A percentile compares a stretch with the other conserved stretches of the same genome.
Conservation (phyloP, 2,329 filamentous ascomycete species). For the Myotisia sp. region DNA sequence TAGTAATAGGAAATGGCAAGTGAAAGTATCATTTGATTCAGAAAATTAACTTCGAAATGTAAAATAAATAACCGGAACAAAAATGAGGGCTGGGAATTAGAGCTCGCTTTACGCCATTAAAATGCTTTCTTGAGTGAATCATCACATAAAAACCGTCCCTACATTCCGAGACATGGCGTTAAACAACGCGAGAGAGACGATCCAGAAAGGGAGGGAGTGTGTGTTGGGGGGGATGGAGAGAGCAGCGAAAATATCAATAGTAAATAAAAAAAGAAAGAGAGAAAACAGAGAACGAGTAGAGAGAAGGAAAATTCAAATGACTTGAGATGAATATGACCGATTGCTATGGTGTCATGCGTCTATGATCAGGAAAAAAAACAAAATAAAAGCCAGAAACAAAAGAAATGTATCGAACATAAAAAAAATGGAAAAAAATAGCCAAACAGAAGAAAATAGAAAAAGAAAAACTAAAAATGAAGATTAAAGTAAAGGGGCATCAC, state of each 20-base stretch:
- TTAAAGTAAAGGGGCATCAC: not conserved
- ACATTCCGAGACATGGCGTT: too few relatives aligned
- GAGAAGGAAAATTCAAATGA: slow-evolving; percentile 2
- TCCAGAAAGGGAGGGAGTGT: not conserved
- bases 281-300: not conserved
- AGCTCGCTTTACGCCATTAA: slow-evolving; percentile 6
- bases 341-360: too few relatives aligned
- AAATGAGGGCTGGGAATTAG: too few relatives aligned
- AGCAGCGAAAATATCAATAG: not conserved
- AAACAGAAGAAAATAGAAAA: not conserved
- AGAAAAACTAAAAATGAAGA: not conserved
- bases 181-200: too few relatives aligned
- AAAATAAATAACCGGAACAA: not conserved
- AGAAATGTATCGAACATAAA: not conserved
- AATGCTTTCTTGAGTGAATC: slow-evolving; percentile 10
- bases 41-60: not conserved
- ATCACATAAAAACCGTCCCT: too few relatives aligned
- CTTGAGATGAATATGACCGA: too few relatives aligned
- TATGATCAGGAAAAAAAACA: not conserved
- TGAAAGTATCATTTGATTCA: too few relatives aligned
- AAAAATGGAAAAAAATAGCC: not conserved
- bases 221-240: not conserved
- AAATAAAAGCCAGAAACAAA: not conserved
- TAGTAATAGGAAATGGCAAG: too few relatives aligned
- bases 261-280: not conserved